phyloP scores from a whole-genome alignment of 495 filamentous ascomycete species.

The Penicillium pulvis region DNA sequence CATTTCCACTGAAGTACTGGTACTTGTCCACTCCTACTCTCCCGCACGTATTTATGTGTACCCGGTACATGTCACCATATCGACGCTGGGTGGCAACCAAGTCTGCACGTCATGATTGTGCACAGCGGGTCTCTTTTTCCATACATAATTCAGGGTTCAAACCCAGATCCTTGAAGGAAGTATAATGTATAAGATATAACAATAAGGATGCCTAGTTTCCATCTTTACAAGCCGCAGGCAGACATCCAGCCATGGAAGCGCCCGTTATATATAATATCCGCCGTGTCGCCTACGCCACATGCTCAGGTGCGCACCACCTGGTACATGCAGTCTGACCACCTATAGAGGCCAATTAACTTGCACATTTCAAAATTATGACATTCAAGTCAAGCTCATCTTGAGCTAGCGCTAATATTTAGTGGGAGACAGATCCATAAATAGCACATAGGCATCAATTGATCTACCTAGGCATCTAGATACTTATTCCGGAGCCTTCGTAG shows the following conservation, averaged over 20 bases:
- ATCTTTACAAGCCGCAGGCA: too few species aligned
- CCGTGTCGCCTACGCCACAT: too few species aligned
- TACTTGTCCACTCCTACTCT: neutral
- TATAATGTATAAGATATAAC: neutral
- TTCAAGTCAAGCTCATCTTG: neutral
- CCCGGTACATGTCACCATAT: slow-evolving; percentile 6
- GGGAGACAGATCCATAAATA: neutral
- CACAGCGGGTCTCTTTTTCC: neutral
- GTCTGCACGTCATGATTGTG: slow-evolving; percentile 27
- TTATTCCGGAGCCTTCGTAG: neutral
- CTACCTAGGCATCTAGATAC: neutral
- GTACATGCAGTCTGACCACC: neutral
- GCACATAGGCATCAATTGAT: neutral
- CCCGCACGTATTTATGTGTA: neutral
- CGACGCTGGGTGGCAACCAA: slow-evolving; percentile 11
- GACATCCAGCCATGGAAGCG: too few species aligned
- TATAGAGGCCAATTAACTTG: neutral
- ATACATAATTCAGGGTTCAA: neutral
- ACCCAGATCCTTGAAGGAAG: neutral
- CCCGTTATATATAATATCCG: too few species aligned
- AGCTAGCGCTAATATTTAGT: neutral
- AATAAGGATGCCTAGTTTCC: neutral
- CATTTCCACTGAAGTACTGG: slow-evolving; percentile 15
- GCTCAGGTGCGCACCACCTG: too few species aligned
- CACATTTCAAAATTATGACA: neutral